Evolutionary conservation across 805 yeast species (phyloP), one percentile per base, ranked within the genome.

Genomic region (Yarrowia yakushimensis): DNA sequence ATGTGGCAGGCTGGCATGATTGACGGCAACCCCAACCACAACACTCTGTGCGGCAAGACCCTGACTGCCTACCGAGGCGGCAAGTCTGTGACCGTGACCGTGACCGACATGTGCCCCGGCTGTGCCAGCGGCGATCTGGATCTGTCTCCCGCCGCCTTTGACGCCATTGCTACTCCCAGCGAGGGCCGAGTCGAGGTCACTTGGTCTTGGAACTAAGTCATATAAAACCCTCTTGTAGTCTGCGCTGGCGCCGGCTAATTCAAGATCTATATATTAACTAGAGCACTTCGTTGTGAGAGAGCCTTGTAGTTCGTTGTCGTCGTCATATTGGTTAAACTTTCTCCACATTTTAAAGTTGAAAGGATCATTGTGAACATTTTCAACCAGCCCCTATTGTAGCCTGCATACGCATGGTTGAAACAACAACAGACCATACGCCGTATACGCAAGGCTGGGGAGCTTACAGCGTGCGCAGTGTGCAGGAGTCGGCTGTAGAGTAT

Each of bases 111-210:
- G 66, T 85, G 88, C 73, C 81, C 75, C 61, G 85, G 82, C 23
- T 85, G 88, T 69, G 66, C 71, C 25, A 69, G 72, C 57, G 71
- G 81, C 63, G 82, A 79, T 67, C 78, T 84, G 64, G 88, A 84
- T 68, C 76, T 85, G 63, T 81, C 86, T n/a, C 87, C 87, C 9
- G 69, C 81, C 63, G 88, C 88, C 5, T 84, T 85, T 69, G 61
- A 73, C 37, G 68, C 74, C 65, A 73, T 84, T 65, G 87, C 86
- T 15, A 81, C 78, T 67, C 71, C 74, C 70, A 74, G 71, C 59
- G 79, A 77, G 67, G 88, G 88, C 45, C 79, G 85, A 65, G 78
- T 85, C 65, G 72, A 76, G 23, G 78, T 84, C 68, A 71, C 80
- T 55, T 84, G 88, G 88, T 60, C 68, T 17, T 69, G 65, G 65